A percentile compares a stretch with the other conserved stretches of the same genome.
Evolutionary conservation across 495 filamentous ascomycete species (phyloP).

Genomic region (Penicillium herquei): DNA sequence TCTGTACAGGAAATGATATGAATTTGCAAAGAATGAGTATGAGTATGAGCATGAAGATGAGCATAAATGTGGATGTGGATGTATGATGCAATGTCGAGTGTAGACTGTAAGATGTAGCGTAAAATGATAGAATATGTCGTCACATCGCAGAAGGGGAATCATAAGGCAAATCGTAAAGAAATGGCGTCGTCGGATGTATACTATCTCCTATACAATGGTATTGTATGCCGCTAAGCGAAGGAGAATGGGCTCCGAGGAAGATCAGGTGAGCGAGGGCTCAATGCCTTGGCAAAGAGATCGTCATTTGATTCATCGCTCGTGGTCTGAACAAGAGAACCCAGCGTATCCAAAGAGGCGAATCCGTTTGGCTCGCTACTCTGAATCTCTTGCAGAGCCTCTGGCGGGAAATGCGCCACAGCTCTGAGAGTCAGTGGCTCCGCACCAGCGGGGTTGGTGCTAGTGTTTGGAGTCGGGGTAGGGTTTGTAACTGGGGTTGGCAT

Average conservation of each 20-base stretch:
- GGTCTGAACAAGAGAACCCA: conserved; percentile 26
- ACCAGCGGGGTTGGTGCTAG: conserved; percentile 3
- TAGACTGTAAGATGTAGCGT: conserved; percentile 3
- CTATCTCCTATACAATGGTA: neutral
- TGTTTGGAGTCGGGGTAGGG: conserved; percentile 21
- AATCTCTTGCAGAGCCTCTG: conserved; percentile 38
- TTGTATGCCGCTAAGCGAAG: conserved; percentile 29
- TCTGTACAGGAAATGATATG: conserved; percentile 20
- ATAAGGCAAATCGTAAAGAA: conserved; percentile 21
- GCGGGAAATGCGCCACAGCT: conserved; percentile 40
- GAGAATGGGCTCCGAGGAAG: conserved; percentile 73
- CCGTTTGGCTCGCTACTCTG: conserved; percentile 37
- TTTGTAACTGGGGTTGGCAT: conserved; percentile 31
- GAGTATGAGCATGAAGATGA: too few species aligned
- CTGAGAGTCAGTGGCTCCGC: conserved; percentile 14
- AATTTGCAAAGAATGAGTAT: neutral
- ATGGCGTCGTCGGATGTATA: neutral
- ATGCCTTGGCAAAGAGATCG: conserved; percentile 74
- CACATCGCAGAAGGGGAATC: conserved; percentile 33
- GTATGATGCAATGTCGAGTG: conserved; percentile 1
- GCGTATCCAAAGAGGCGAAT: conserved; percentile 37
- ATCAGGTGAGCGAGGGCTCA: conserved; percentile 78
- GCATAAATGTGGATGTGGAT: conserved; percentile 9
- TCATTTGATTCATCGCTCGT: conserved; percentile 57
- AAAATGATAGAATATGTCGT: conserved; percentile 15